Conservation (phyloP, 192 early-diverging fungal genomes). For the Diversispora epigaea region DNA sequence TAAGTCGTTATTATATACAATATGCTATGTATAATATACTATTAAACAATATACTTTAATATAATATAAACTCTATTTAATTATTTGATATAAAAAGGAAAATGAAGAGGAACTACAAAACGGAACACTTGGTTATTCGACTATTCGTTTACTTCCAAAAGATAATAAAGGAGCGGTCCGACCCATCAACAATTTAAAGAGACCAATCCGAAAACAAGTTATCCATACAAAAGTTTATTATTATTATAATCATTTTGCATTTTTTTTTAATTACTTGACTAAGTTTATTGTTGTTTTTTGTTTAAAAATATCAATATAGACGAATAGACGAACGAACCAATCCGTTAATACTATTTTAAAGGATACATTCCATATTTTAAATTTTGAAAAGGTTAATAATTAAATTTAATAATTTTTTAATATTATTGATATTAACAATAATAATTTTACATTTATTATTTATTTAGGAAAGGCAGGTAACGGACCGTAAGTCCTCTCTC, state of each 20-base stretch:
- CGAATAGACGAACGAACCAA: neutral
- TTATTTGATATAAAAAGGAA: neutral
- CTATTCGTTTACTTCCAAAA: neutral
- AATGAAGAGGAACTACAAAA: neutral
- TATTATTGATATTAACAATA: neutral
- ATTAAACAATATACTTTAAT: too few relatives aligned
- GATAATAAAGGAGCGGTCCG: neutral
- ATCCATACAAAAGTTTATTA: neutral
- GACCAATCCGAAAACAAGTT: neutral
- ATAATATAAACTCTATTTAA: too few relatives aligned
- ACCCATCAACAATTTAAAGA: constrained; percentile 11
- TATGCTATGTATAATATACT: too few relatives aligned
- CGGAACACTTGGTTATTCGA: neutral
- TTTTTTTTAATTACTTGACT: neutral
- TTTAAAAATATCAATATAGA: neutral
- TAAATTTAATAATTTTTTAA: too few relatives aligned
- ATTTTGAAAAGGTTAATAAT: neutral
- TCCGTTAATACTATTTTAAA: constrained; percentile 4
- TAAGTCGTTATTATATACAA: too few relatives aligned
- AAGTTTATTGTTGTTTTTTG: neutral
- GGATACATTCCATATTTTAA: constrained; percentile 7
- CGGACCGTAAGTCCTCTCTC: neutral
- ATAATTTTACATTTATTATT: neutral
- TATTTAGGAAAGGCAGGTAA: neutral
- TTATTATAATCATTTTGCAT: neutral